These are phyloP conservation scores for Saccharomyces hybrid DNA, from an alignment of 1,139 yeast species.

Conservation along the genomic window DNA sequence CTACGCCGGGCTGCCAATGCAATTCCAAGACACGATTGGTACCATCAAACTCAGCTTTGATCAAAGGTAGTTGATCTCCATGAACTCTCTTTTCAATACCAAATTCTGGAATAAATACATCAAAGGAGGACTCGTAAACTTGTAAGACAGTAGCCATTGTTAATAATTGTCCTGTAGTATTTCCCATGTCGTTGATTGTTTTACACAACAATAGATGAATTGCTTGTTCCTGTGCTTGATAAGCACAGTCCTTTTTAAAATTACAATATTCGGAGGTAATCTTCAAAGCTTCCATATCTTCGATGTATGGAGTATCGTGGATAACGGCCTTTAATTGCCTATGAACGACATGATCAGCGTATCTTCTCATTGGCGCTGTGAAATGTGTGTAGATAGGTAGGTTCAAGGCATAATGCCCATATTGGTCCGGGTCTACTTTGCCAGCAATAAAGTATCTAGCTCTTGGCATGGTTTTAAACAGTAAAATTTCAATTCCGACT, in stretches of 20 bases:
- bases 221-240: conserved; percentile 90
- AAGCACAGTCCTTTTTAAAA: conserved; percentile 91
- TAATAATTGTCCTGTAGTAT: conserved; percentile 69
- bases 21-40: conserved; percentile 61
- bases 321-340: conserved; percentile 75
- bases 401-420: conserved; percentile 73
- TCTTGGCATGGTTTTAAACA: conserved; percentile 75
- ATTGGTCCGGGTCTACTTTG: conserved; percentile 70
- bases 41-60: conserved; percentile 87
- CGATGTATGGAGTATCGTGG: conserved; percentile 34
- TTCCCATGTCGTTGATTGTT: conserved; percentile 72
- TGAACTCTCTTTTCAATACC: conserved; percentile 97
- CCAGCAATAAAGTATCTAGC: conserved; percentile 89
- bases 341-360: conserved; percentile 88
- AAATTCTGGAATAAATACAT: conserved; percentile 86
- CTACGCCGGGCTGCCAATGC: conserved; percentile 88
- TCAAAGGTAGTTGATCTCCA: conserved; percentile 90
- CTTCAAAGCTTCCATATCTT: conserved; percentile 66
- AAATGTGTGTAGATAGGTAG: conserved; percentile 87
- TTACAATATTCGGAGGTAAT: conserved; percentile 88
- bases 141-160: conserved; percentile 84
- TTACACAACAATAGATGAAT: conserved; percentile 80
- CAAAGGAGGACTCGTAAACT: conserved; percentile 94
- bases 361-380: conserved; percentile 86
- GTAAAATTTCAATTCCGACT: conserved; percentile 68